These are phyloP conservation scores for Kingdonia uniflora DNA, from an alignment of 164 flowering plant genomes.

Conservation along the genomic window DNA sequence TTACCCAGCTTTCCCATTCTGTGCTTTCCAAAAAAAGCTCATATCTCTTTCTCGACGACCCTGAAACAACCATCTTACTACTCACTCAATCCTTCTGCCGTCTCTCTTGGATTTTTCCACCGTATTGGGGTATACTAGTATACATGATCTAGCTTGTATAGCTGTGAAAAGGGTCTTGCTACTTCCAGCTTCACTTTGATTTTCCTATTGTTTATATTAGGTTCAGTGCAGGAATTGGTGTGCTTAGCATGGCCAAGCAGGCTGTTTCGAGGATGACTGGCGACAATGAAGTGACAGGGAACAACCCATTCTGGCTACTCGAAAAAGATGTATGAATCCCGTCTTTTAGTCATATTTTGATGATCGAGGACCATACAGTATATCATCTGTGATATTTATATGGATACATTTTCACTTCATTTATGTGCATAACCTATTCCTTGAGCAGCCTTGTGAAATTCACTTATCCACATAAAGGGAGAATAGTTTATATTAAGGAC, in stretches of 20 bases:
- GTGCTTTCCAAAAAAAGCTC: no score
- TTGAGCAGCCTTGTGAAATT: no score
- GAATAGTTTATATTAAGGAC: not conserved
- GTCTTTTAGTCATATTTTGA: not conserved
- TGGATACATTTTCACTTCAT: no score
- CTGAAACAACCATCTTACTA: no score
- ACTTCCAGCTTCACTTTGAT: conserved; percentile 5
- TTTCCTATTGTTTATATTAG: conserved; percentile 11
- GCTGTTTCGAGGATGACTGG: conserved; percentile 72
- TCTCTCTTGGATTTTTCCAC: no score
- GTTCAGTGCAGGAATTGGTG: conserved; percentile 99
- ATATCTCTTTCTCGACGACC: no score
- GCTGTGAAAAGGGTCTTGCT: not conserved
- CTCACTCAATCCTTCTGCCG: no score
- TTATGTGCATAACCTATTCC: no score
- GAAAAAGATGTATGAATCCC: conserved; percentile 69
- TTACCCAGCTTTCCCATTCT: no score
- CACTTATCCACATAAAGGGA: no score
- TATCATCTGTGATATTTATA: not conserved
- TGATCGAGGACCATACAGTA: not conserved
- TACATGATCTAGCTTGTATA: not conserved
- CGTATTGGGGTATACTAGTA: no score
- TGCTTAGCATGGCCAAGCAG: conserved; percentile 66
- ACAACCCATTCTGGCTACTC: conserved; percentile 58
- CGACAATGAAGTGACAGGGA: conserved; percentile 22